Percentiles rank a stretch among this genome's conserved stretches.
Evolutionary conservation across 176 grass and related monocot species (phyloP).

Genomic region (Lolium multiflorum): DNA sequence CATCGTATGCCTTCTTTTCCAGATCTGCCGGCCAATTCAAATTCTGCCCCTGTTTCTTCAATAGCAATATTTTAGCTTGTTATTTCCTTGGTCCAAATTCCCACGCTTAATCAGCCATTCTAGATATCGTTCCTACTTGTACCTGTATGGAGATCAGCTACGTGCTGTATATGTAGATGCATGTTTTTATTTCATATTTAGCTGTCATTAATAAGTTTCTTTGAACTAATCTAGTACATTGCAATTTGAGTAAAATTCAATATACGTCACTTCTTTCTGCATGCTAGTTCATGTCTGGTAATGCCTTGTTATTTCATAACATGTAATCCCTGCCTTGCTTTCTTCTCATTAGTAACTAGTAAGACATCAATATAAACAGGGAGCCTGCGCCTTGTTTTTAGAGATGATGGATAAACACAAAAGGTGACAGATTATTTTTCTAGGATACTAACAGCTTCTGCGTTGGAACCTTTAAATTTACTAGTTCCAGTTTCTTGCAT

Average conservation of each 20-base stretch:
- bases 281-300: slow-evolving; percentile 5
- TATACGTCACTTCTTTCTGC: not conserved
- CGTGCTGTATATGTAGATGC: not conserved
- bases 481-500: no score
- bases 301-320: not conserved
- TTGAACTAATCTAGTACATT: not conserved
- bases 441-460: not conserved
- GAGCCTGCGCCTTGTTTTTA: slow-evolving; percentile 12
- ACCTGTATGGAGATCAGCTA: not conserved
- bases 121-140: not conserved
- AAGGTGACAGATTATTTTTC: not conserved
- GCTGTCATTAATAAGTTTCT: not conserved
- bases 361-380: not conserved
- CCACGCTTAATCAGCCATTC: not conserved
- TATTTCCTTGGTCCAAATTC: slow-evolving; percentile 35
- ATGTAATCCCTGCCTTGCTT: not conserved
- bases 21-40: not conserved
- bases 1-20: slow-evolving; percentile 57
- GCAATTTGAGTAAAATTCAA: not conserved
- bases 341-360: not conserved
- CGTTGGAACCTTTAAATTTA: slow-evolving; percentile 1
- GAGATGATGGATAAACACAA: not conserved
- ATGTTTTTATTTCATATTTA: slow-evolving; percentile 3
- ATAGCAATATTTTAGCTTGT: slow-evolving; percentile 13
- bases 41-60: slow-evolving; percentile 21